Conservation (phyloP, 192 early-diverging fungal species). For the Entophlyctis helioformis region DNA sequence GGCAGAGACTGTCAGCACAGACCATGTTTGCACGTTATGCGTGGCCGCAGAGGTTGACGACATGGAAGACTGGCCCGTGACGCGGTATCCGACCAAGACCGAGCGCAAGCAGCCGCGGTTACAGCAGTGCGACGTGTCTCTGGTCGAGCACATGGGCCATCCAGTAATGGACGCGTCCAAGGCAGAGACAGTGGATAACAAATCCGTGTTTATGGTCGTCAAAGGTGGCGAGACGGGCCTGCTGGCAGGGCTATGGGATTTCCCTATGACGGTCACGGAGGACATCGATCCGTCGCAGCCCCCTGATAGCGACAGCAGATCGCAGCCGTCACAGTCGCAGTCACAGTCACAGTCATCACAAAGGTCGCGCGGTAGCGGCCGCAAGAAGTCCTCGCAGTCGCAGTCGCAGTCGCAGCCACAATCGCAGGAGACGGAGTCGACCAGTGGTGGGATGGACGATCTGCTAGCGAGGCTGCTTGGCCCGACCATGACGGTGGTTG, state of each 20-base stretch:
- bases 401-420: slow-evolving; percentile 18
- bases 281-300: slow-evolving; percentile 13
- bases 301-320: neutral
- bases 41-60: slow-evolving; percentile 17
- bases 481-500: too few relatives aligned
- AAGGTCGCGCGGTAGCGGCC: slow-evolving; percentile 1
- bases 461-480: too few relatives aligned
- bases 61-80: slow-evolving; percentile 14
- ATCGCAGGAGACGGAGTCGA: too few relatives aligned
- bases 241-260: slow-evolving; percentile 68
- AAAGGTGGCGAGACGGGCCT: slow-evolving; percentile 17
- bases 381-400: slow-evolving; percentile 3
- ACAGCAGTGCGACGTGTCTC: slow-evolving; percentile 34
- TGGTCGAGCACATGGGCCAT: slow-evolving; percentile 2
- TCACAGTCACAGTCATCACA: slow-evolving; percentile 6
- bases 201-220: neutral
- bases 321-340: slow-evolving; percentile 10
- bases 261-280: slow-evolving; percentile 34
- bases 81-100: slow-evolving; percentile 44
- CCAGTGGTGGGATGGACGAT: too few relatives aligned
- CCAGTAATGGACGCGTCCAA: slow-evolving; percentile 41
- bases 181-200: slow-evolving; percentile 29
- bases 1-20: too few relatives aligned
- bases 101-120: slow-evolving; percentile 41
- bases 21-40: slow-evolving; percentile 22